Evolutionary conservation across 2,329 filamentous ascomycete species (phyloP), one percentile per base, ranked within the genome.

Genomic region (Claviceps sp.): DNA sequence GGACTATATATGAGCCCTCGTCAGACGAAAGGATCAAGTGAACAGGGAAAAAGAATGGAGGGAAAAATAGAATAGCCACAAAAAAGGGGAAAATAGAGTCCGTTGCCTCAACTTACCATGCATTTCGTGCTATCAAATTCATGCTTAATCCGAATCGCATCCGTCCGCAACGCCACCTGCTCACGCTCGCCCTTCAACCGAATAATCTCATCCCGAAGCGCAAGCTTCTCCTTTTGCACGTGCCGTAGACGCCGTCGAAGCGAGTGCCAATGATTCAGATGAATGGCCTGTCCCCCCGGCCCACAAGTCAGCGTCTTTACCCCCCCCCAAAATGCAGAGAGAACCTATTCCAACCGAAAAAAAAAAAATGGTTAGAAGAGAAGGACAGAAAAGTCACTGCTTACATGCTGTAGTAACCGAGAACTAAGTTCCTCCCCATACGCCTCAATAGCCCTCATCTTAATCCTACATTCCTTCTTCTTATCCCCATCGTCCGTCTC

Each of bases 141-240:
- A 52, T 84, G 79, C 57, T 73, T 75, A 38, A 73, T 72, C 45
- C 81, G 71, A n/a, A 83, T 69, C 7, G 78, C 77, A 56, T 85
- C 81, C 72, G 81, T 82, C 43, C 73, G 75, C 18, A 84, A 63
- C 5, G 76, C 78, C 7, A 84, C 75, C 56, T 83, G 74, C 58
- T 84, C 79, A 50, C 79, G 70, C 65, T 84, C 80, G 22, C 71
- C 69, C 46, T 77, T 73, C 52, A 84, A 70, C 1, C 72, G 71
- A 30, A 83, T 61, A n/a, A 85, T 79, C 37, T 82, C 77, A 13
- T 80, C 74, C 45, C 81, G 74, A 18, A 84, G 64, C 0, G 67
- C 62, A 3, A 81, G 62, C 61, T 77, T 82, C 59, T 80, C 75
- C 55, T 72, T 77, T 52, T 82, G 76, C 9, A 75, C 73, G 8